Evolutionary conservation across 2,329 filamentous ascomycete genomes (phyloP), one percentile per base, ranked within the genome.

Genomic region (Aspergillus hortae): DNA sequence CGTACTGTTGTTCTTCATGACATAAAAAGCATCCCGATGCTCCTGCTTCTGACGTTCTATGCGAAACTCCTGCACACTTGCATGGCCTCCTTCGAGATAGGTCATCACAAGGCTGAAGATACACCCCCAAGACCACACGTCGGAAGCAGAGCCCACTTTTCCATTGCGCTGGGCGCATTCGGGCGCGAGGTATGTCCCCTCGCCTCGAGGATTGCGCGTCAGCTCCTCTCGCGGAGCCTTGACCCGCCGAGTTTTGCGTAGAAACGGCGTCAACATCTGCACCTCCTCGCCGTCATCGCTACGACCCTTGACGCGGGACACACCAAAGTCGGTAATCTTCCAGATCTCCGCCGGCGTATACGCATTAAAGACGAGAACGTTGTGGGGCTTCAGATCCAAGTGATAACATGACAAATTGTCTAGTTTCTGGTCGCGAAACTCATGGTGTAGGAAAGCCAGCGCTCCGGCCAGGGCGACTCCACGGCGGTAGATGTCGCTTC

Each of bases 261-360:
- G 21, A 9, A 49, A 36, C 4, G 48, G 41, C 41, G 42, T 38
- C 21, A 21, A 10, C 38, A 49, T 27, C 21, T 43, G 30, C 12
- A 38, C 41, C 19, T 44, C 32, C 32, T 36, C 41, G 21, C 67
- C 61, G 1, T 58, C 56, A 21, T 64, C 57, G 19, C 49, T 48
- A 32, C 60, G 49, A 5, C 63, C 47, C 42, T 70, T 74, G 15
- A 74, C 65, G 6, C 68, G 61, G 1, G 73, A 68, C 59, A 74
- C 70, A 7, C 73, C 72, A 52, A 76, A 76, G 48, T 74, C 73
- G 17, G 72, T 73, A 10, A 75, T 60, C 53, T 74, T 74, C 72
- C 73, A 76, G 12, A 35, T 53, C 33, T 57, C 52, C 1, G 44
- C 38, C 2, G 30, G 10, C 2, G 52, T 44, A 44, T 56, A 56